Percentiles rank a stretch among this genome's conserved stretches.
These are phyloP conservation scores for Glycine soja DNA, from an alignment of 306 rosid species.

Conservation along the genomic window DNA sequence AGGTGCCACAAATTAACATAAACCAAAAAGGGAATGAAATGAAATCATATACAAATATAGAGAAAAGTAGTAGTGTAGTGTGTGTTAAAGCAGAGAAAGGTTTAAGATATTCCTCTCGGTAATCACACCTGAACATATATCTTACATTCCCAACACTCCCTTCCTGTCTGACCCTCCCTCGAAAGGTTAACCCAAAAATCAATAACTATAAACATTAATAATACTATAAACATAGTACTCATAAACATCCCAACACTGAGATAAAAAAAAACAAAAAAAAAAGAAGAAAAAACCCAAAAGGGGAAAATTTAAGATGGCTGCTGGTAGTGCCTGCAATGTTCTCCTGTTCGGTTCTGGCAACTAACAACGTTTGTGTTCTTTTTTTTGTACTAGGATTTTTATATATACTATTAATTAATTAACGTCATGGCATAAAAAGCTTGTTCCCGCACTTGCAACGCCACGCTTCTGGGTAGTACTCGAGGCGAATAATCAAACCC, in stretches of 20 bases:
- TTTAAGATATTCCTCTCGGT: constrained; percentile 47
- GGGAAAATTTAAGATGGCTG: constrained; percentile 41
- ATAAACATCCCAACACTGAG: constrained; percentile 35
- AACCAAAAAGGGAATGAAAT: not conserved
- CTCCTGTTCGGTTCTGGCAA: constrained; percentile 37
- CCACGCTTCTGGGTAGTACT: constrained; percentile 99
- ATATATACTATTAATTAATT: not conserved
- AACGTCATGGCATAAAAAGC: constrained; percentile 71
- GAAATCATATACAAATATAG: not conserved
- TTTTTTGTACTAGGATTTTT: constrained; percentile 35
- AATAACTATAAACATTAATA: constrained; percentile 15
- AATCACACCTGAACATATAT: constrained; percentile 50
- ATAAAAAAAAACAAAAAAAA: not conserved
- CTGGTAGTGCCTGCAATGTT: constrained; percentile 35
- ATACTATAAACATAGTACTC: constrained; percentile 18
- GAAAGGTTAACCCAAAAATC: constrained; percentile 44
- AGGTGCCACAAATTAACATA: not conserved
- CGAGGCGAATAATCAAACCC: constrained; percentile 73
- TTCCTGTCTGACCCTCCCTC: not conserved
- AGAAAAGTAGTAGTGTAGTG: not conserved
- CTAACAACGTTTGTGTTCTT: constrained; percentile 7
- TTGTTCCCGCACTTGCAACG: constrained; percentile 89
- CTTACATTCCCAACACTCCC: constrained; percentile 67
- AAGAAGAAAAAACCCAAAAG: constrained; percentile 1
- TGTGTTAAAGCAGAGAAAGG: constrained; percentile 42